Evolutionary conservation across 768 basidiomycete genomes (phyloP).

Genomic region (Rhodotorula toruloides): DNA sequence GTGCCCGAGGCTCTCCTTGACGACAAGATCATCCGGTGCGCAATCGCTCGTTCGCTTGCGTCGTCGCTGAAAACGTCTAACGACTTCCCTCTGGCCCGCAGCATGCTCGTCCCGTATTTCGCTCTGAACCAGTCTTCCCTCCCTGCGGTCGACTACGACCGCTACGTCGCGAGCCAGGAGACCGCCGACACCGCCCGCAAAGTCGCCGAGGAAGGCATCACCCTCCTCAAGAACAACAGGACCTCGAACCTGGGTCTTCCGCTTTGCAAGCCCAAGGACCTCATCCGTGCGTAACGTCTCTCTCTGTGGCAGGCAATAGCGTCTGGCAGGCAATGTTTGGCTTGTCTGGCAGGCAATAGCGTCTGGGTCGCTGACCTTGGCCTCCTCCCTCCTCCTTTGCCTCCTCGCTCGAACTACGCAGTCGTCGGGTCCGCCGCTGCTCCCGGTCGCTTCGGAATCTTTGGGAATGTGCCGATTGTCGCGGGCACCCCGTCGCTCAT

Average conservation of each 20-base stretch:
- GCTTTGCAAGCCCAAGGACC: no score
- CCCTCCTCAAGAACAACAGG: slow-evolving; percentile 35
- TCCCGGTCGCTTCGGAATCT: slow-evolving; percentile 38
- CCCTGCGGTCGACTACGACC: neutral
- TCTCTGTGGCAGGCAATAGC: no score
- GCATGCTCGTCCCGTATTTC: slow-evolving; percentile 16
- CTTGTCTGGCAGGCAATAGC: no score
- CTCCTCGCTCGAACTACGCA: no score
- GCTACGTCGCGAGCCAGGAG: neutral
- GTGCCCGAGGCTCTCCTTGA: slow-evolving; percentile 13
- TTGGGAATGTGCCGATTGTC: neutral
- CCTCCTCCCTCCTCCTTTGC: neutral
- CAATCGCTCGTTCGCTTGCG: no score
- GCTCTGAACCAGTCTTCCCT: slow-evolving; percentile 7
- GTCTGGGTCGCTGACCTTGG: neutral
- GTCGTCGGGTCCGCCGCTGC: slow-evolving; percentile 23
- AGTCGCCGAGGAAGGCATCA: slow-evolving; percentile 15
- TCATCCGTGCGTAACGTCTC: no score
- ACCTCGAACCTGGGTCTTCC: neutral
- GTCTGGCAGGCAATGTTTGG: no score
- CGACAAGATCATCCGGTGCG: slow-evolving; percentile 31
- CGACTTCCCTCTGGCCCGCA: no score
- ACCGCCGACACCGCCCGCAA: slow-evolving; percentile 14
- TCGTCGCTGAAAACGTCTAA: no score
- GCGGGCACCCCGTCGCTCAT: neutral